Conservation (phyloP, 768 basidiomycete genomes). For the Macrolepiota dolichaula region DNA sequence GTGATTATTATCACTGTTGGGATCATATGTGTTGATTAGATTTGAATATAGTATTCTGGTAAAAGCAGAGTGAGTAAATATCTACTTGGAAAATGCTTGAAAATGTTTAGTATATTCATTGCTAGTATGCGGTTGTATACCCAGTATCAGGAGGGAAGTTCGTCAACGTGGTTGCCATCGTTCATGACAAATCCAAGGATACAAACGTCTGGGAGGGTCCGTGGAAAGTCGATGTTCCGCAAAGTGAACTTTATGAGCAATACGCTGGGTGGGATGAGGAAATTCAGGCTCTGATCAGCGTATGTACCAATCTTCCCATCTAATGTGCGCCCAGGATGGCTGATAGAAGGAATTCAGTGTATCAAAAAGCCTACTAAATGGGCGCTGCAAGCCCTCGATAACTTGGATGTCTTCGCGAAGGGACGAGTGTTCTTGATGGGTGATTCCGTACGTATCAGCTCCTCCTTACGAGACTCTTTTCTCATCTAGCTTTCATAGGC, state of each 20-base stretch:
- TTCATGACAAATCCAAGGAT: constrained; percentile 12
- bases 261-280: constrained; percentile 16
- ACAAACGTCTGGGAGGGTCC: constrained; percentile 15
- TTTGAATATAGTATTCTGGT: constrained; percentile 23
- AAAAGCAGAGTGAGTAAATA: constrained; percentile 22
- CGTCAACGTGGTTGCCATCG: constrained; percentile 45
- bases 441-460: constrained; percentile 18
- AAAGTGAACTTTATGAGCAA: constrained; percentile 11
- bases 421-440: constrained; percentile 20
- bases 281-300: constrained; percentile 13
- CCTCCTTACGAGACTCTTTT: background rate
- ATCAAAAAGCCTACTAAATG: constrained; percentile 18
- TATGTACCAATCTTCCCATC: background rate
- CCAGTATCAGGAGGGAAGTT: constrained; percentile 41
- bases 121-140: constrained; percentile 44
- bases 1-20: background rate
- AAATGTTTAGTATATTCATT: background rate
- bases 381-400: constrained; percentile 19
- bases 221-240: constrained; percentile 15
- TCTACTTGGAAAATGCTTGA: background rate
- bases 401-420: constrained; percentile 16
- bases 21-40: background rate
- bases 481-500: constrained; percentile 20
- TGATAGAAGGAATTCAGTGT: constrained; percentile 12
- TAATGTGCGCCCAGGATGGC: background rate